These are phyloP conservation scores for Brassica carinata DNA, from an alignment of 345 rosid species.

Conservation along the genomic window DNA sequence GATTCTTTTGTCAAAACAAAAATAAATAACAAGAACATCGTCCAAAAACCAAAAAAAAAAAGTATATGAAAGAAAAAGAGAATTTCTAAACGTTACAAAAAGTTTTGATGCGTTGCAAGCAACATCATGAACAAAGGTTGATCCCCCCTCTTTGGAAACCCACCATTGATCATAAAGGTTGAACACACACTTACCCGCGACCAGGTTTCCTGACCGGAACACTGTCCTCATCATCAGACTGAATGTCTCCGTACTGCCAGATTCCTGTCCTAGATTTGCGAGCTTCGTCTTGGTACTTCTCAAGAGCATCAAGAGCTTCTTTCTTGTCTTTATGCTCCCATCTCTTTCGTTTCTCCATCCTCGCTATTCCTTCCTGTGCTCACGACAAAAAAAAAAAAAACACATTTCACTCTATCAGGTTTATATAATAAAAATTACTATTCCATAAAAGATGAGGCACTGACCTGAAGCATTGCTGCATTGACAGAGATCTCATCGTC, in stretches of 20 bases:
- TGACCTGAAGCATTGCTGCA: conserved; percentile 87
- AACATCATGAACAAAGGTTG: background rate
- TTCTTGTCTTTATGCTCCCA: conserved; percentile 77
- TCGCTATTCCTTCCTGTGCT: conserved; percentile 86
- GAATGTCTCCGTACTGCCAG: conserved; percentile 92
- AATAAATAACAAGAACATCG: conserved; percentile 9
- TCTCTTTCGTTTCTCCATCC: conserved; percentile 79
- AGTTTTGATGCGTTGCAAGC: conserved; percentile 24
- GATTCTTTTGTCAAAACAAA: conserved; percentile 16
- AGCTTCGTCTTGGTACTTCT: conserved; percentile 82
- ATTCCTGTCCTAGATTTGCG: conserved; percentile 67
- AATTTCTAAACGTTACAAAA: conserved; percentile 38
- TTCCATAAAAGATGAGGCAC: background rate
- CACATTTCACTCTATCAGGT: conserved; percentile 10
- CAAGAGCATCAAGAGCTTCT: conserved; percentile 66
- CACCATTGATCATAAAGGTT: background rate
- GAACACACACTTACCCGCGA: conserved; percentile 54
- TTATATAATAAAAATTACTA: background rate
- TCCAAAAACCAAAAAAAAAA: conserved; percentile 18
- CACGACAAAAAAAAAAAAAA: background rate
- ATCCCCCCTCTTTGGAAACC: conserved; percentile 18
- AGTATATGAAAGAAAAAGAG: background rate
- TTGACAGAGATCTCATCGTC: conserved; percentile 83
- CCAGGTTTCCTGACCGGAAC: conserved; percentile 65
- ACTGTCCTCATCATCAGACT: conserved; percentile 92